A percentile compares a stretch with the other conserved stretches of the same genome.
phyloP scores from a whole-genome alignment of 176 grass and related monocot genomes.

The Zizania latifolia region DNA sequence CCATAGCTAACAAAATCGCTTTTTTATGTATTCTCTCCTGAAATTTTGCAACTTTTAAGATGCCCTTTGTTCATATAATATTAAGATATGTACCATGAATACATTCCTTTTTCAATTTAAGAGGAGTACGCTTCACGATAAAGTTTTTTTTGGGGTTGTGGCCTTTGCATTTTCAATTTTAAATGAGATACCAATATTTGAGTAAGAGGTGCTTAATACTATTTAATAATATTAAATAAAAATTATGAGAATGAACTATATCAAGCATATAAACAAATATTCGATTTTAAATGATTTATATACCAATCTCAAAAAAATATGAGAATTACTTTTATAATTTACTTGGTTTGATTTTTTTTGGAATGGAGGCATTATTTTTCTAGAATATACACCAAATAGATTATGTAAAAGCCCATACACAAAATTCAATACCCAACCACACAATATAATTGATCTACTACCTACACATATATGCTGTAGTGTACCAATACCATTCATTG shows the following conservation, averaged over 20 bases:
- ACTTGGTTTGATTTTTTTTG: neutral
- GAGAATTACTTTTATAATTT: no score
- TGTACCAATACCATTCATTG: conserved; percentile 17
- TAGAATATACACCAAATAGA: neutral
- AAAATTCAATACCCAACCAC: neutral
- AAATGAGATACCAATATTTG: neutral
- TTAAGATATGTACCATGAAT: neutral
- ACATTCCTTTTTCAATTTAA: neutral
- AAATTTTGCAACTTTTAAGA: conserved; percentile 14
- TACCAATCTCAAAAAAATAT: no score
- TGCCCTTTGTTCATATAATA: conserved; percentile 1
- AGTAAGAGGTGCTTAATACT: neutral
- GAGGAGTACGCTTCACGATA: neutral
- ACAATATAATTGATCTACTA: conserved; percentile 18
- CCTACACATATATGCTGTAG: conserved; percentile 24
- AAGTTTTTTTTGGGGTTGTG: neutral
- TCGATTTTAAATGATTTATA: no score
- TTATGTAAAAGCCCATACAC: neutral
- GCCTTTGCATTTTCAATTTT: neutral
- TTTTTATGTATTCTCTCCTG: neutral
- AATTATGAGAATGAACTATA: no score
- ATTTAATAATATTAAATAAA: neutral
- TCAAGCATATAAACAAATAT: no score
- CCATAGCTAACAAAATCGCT: neutral
- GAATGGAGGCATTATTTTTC: neutral